Conservation (phyloP, 2,329 filamentous ascomycete genomes). For the Allantophomopsis cytisporea region DNA sequence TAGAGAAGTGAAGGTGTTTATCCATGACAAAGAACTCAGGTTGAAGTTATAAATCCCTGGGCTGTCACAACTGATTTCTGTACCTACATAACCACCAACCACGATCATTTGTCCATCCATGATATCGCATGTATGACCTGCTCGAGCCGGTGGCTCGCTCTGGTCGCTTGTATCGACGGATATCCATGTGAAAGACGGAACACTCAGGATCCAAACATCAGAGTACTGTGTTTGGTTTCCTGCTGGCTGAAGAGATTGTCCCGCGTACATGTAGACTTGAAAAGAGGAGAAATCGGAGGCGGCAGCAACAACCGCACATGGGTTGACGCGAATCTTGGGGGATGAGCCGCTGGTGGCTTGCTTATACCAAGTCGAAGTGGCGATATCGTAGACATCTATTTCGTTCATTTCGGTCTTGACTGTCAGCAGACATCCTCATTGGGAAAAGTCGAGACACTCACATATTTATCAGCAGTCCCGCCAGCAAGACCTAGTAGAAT, state of each 20-base stretch:
- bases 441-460: conserved; percentile 18
- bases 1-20: conserved; percentile 44
- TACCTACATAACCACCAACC: conserved; percentile 54
- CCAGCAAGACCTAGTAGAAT: conserved; percentile 62
- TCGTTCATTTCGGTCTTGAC: conserved; percentile 46
- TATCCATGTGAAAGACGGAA: conserved; percentile 65
- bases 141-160: conserved; percentile 43
- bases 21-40: conserved; percentile 49
- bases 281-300: conserved; percentile 62
- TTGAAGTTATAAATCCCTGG: conserved; percentile 65
- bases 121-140: conserved; percentile 56
- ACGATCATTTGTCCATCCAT: conserved; percentile 61
- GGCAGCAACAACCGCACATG: conserved; percentile 55
- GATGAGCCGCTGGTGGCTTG: conserved; percentile 52
- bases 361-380: conserved; percentile 58
- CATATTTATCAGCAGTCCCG: conserved; percentile 54
- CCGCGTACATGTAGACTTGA: conserved; percentile 68
- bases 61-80: conserved; percentile 46
- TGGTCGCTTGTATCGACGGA: conserved; percentile 40
- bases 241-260: conserved; percentile 56
- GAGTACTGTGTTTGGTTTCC: conserved; percentile 45
- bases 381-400: conserved; percentile 68
- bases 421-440: conserved; percentile 2
- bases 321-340: conserved; percentile 55
- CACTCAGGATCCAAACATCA: conserved; percentile 62